Evolutionary conservation across 1,139 yeast genomes (phyloP).

Genomic region (Taphrina pruni): DNA sequence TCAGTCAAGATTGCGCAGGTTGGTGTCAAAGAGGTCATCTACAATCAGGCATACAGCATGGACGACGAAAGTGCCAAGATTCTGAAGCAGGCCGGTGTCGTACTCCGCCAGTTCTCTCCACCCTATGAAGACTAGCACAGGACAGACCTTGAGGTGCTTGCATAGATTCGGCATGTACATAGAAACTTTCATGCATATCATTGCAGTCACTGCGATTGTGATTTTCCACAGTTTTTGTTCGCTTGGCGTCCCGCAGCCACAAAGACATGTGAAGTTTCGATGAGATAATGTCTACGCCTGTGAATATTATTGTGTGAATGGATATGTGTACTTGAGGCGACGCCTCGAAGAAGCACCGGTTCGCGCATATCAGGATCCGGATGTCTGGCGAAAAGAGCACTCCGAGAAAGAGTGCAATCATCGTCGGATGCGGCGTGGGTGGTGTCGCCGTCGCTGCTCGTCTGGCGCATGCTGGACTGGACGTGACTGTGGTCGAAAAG

Average conservation of each 20-base stretch:
- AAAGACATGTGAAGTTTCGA: constrained; percentile 9
- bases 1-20: constrained; percentile 92
- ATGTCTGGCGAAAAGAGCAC: neutral
- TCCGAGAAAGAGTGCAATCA: constrained; percentile 30
- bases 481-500: constrained; percentile 41
- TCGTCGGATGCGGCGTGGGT: constrained; percentile 41
- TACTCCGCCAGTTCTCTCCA: constrained; percentile 65
- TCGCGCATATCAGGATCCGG: neutral
- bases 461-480: constrained; percentile 38
- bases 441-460: constrained; percentile 41
- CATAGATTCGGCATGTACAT: neutral
- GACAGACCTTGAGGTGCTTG: neutral
- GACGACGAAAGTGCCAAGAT: constrained; percentile 75
- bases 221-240: neutral
- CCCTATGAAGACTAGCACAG: constrained; percentile 29
- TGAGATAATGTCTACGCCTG: neutral
- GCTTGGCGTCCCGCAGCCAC: constrained; percentile 18
- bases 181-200: neutral
- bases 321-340: neutral
- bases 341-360: neutral
- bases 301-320: neutral
- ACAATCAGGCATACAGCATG: constrained; percentile 91
- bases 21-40: constrained; percentile 80
- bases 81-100: constrained; percentile 73
- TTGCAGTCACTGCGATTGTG: neutral